phyloP scores from a whole-genome alignment of 441 rosid species.

The Flueggea neowawraea region DNA sequence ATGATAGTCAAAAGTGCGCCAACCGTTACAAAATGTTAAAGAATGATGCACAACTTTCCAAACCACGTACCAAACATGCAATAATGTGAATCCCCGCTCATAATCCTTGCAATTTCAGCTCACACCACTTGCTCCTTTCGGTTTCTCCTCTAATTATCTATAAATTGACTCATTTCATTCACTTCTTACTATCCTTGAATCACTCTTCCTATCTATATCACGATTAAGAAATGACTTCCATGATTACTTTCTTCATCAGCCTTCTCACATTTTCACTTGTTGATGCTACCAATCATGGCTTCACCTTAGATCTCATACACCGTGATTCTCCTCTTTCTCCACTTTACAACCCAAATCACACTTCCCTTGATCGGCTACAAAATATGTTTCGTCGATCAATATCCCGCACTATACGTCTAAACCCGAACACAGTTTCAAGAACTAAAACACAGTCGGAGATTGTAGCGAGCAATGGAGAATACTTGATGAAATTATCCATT shows the following conservation, averaged over 20 bases:
- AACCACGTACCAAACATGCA: too few relatives aligned
- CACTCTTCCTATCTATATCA: too few relatives aligned
- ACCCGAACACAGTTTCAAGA: not conserved
- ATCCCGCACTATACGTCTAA: slow-evolving; percentile 33
- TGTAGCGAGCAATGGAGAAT: slow-evolving; percentile 66
- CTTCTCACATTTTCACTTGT: not conserved
- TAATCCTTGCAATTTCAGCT: too few relatives aligned
- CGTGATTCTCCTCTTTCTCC: slow-evolving; percentile 63
- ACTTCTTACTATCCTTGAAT: too few relatives aligned
- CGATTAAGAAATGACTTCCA: not conserved
- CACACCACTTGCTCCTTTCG: too few relatives aligned
- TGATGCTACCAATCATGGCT: slow-evolving; percentile 7
- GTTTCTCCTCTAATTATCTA: too few relatives aligned
- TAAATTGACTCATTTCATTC: too few relatives aligned
- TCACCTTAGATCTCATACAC: slow-evolving; percentile 44
- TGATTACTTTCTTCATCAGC: not conserved
- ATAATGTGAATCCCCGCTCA: too few relatives aligned
- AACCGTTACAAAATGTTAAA: too few relatives aligned
- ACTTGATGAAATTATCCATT: slow-evolving; percentile 70
- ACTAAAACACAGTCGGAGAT: slow-evolving; percentile 46
- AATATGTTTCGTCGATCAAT: slow-evolving; percentile 43
- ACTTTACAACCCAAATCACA: slow-evolving; percentile 32
- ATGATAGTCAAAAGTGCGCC: too few relatives aligned
- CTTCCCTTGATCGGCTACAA: slow-evolving; percentile 30
- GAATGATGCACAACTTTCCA: too few relatives aligned